Base-by-base conservation (phyloP, 2,329 filamentous ascomycete genomes). In the Aspergillus tamarii region DNA sequence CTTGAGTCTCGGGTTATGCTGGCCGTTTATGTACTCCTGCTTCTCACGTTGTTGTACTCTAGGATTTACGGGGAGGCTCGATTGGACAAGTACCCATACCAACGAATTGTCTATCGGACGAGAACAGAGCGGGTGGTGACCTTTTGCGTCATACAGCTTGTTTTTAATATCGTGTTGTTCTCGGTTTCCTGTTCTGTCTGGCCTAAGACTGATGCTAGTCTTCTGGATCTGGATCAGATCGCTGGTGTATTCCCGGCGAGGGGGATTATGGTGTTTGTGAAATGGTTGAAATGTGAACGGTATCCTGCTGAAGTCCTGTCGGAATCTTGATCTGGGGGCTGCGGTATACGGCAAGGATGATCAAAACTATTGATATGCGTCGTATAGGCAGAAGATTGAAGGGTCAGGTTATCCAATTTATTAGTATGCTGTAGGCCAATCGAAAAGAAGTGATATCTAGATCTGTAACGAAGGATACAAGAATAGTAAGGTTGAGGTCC, bases 171-270 rank as follows among this genome's bases (percentile, higher is more conserved):
- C 6, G 30, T 59, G 16, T 34, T 59, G 30, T 10, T 48, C 19
- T 30, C n/a, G 8, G 14, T 48, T 3, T 34, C 12, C 19, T 8
- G 34, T 19, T 23, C 41, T 4, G 11, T 48, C 10, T 58, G 56
- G 56, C 56, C 56, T 0, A 26, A n/a, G 39, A 58, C 56, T 2
- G 43, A 32, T 8, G 36, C 56, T 10, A 50, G 19, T 21, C 19
- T 58, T n/a, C 14, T 30, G 8, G 56, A 58, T 8, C 14, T 58
- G 28, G 56, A 58, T 23, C 56, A 58, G 41, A 34, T 26, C 11
- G 56, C 56, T 4, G 41, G 56, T 16, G 2, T 58, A 12, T 23
- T 53, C 50, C 5, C 9, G 30, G 52, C 52, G n/a, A 8, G 52
- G 52, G 32, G n/a, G 3, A 54, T 54, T 8, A 16, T 34, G n/a